Percentiles rank a stretch among this genome's conserved stretches.
These are phyloP conservation scores for Xylogone sp. DNA, from an alignment of 2,329 filamentous ascomycete genomes.

Conservation along the genomic window DNA sequence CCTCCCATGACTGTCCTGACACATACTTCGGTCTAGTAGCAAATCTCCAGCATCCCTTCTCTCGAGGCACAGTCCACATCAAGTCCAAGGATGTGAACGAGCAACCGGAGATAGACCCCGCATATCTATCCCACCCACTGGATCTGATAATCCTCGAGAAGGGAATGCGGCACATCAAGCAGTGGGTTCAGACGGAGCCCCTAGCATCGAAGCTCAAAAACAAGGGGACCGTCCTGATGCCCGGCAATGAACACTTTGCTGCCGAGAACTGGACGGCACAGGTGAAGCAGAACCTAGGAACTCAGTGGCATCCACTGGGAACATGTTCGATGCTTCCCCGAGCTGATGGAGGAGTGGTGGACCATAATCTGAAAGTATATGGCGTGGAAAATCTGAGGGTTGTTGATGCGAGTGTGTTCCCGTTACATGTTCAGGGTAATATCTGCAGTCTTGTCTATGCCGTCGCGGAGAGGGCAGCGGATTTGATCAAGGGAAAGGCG, in stretches of 20 bases:
- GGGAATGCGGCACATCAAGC: neutral
- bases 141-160: slow-evolving; percentile 25
- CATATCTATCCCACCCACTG: slow-evolving; percentile 38
- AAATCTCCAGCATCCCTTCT: slow-evolving; percentile 50
- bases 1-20: slow-evolving; percentile 41
- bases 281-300: slow-evolving; percentile 9
- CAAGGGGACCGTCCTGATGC: neutral
- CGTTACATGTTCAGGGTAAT: slow-evolving; percentile 78
- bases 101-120: slow-evolving; percentile 36
- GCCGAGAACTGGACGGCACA: neutral
- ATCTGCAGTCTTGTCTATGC: slow-evolving; percentile 81
- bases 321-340: slow-evolving; percentile 80
- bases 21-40: slow-evolving; percentile 49
- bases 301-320: slow-evolving; percentile 71
- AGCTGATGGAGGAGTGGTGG: slow-evolving; percentile 68
- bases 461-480: slow-evolving; percentile 78
- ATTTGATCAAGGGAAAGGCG: slow-evolving; percentile 63
- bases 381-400: slow-evolving; percentile 71
- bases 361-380: slow-evolving; percentile 64
- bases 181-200: neutral
- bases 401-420: slow-evolving; percentile 80
- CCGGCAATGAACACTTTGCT: neutral
- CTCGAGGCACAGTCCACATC: slow-evolving; percentile 51
- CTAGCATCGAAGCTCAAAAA: neutral
- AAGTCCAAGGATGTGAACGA: slow-evolving; percentile 29